These are phyloP conservation scores for Diaporthe australafricana DNA, from an alignment of 2,329 filamentous ascomycete genomes.

Conservation along the genomic window DNA sequence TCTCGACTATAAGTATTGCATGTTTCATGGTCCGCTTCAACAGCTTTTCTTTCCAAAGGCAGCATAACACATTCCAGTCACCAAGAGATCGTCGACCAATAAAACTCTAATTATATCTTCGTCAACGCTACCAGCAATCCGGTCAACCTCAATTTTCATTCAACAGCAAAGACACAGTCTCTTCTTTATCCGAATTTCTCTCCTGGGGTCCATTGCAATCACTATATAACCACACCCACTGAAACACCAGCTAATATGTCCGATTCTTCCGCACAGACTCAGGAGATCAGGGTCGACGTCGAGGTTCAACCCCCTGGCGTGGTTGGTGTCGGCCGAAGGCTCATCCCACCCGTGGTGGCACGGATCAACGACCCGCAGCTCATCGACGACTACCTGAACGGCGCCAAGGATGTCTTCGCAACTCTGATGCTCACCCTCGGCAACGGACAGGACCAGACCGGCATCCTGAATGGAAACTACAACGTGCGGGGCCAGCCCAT, in stretches of 20 bases:
- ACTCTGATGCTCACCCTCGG: conserved; percentile 8
- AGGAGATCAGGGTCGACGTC: conserved; percentile 9
- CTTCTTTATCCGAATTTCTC: no score
- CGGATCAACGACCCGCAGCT: conserved; percentile 24
- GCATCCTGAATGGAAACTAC: background rate
- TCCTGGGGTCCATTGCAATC: background rate
- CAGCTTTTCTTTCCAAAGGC: no score
- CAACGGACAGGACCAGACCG: background rate
- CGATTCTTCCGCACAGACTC: background rate
- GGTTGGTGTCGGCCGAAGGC: background rate
- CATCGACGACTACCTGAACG: background rate
- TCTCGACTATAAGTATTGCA: background rate
- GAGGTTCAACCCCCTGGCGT: conserved; percentile 27
- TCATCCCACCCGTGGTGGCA: conserved; percentile 33
- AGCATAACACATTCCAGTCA: background rate
- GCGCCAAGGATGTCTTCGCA: conserved; percentile 1
- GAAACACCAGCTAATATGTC: background rate
- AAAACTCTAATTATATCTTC: background rate
- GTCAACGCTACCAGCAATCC: background rate
- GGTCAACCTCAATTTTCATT: background rate
- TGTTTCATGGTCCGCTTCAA: background rate
- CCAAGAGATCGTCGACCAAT: background rate
- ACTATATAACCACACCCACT: background rate
- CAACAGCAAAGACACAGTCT: no score
- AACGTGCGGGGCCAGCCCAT: background rate